phyloP scores from a whole-genome alignment of 768 basidiomycete genomes.

The Sporobolomyces phaffii region DNA sequence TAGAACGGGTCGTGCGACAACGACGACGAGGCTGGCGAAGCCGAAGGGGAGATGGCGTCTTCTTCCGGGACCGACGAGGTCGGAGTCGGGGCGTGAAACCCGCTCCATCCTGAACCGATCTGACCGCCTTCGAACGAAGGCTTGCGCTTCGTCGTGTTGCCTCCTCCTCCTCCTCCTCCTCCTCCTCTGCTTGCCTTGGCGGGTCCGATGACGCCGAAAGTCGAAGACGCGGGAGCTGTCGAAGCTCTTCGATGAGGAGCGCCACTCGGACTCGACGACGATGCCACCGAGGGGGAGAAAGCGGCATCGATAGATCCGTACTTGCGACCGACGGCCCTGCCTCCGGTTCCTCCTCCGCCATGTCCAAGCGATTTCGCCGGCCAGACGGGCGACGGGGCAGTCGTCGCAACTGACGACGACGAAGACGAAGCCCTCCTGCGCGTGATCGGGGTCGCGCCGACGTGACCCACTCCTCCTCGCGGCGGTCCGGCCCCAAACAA shows the following conservation, averaged over 20 bases:
- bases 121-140: neutral
- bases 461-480: too few species aligned
- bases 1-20: too few species aligned
- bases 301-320: conserved; percentile 6
- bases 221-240: neutral
- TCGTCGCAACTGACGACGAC: neutral
- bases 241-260: neutral
- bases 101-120: conserved; percentile 9
- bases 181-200: too few species aligned
- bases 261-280: neutral
- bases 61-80: neutral
- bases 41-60: neutral
- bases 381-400: too few species aligned
- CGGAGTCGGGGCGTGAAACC: neutral
- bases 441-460: neutral
- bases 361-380: neutral
- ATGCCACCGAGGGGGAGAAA: neutral
- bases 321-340: neutral
- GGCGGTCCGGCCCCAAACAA: too few species aligned
- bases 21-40: neutral
- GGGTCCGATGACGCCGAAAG: neutral
- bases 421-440: neutral
- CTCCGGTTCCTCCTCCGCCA: neutral
- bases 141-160: neutral
- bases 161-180: neutral